A percentile compares a stretch with the other conserved stretches of the same genome.
phyloP scores from a whole-genome alignment of 2,329 filamentous ascomycete genomes.

The Drechslera avenae region DNA sequence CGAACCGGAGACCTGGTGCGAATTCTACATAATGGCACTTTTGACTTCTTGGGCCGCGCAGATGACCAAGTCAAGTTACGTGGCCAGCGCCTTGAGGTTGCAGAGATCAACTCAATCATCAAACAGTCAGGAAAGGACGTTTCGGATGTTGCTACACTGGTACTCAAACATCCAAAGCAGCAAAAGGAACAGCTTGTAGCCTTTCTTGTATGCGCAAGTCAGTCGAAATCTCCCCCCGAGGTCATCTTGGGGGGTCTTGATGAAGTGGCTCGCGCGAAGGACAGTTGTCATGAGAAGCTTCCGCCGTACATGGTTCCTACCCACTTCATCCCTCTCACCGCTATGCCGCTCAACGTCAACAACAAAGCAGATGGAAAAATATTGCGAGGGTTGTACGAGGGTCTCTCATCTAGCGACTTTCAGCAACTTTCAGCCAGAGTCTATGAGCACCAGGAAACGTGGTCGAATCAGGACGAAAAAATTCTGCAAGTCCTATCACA shows the following conservation, averaged over 20 bases:
- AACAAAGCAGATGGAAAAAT: constrained; percentile 84
- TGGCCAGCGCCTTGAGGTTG: constrained; percentile 85
- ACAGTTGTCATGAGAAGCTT: constrained; percentile 70
- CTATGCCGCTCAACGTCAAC: constrained; percentile 81
- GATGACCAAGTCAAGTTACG: constrained; percentile 93
- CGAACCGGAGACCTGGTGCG: constrained; percentile 88
- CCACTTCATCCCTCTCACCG: constrained; percentile 73
- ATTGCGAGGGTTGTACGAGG: constrained; percentile 69
- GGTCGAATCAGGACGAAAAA: constrained; percentile 49
- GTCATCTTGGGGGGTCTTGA: constrained; percentile 26
- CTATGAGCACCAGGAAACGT: constrained; percentile 22
- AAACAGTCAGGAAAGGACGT: constrained; percentile 63
- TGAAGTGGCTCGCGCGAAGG: constrained; percentile 35
- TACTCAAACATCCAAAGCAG: constrained; percentile 71
- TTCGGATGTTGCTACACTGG: constrained; percentile 75
- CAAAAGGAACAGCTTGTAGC: constrained; percentile 83
- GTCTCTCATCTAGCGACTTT: constrained; percentile 64
- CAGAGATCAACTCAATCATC: constrained; percentile 87
- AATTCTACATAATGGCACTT: constrained; percentile 77
- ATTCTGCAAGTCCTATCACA: constrained; percentile 62
- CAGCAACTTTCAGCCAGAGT: constrained; percentile 55
- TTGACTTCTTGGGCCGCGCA: constrained; percentile 84
- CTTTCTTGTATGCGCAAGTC: constrained; percentile 59
- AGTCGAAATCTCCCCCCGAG: constrained; percentile 21
- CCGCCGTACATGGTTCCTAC: constrained; percentile 92